Base-by-base conservation (phyloP, 108 stramenopile genomes). In the Discostella pseudostelligera region DNA sequence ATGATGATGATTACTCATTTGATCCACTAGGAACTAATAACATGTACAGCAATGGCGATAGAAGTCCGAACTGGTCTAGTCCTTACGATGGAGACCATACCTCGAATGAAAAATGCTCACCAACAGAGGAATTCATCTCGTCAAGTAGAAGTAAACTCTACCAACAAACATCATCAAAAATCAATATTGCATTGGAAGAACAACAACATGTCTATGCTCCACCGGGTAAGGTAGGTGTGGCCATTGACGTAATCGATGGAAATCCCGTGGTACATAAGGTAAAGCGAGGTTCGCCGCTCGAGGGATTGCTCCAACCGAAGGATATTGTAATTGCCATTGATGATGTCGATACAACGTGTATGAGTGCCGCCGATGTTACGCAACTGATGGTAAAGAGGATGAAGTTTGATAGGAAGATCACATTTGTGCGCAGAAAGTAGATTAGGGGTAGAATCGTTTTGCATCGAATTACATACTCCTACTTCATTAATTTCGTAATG, bases 351-450 rank as follows among this genome's bases (percentile, higher is more conserved):
- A 74, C 78, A n/a, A 79, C 46, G 20, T 59, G 61, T 35, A 79
- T 79, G 78, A 70, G 61, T 42, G 72, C 78, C 22, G 78, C 78
- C 14, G 73, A 79, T 69, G 64, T 79, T 8, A 79, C 78, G n/a
- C 59, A 74, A 25, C 28, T 79, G 46, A 79, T 79, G 78, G 78
- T 74, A 19, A 84, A 81, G 57, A 83, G 84, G 10, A 85, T 86
- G 57, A 74, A 84, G 35, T 69, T 74, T 50, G 21, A 56, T 21
- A 55, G 90, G 61, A 82, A 63, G 46, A 79, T 92, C 25, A 83
- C 77, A 8, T 57, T 82, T 44, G 16, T 87, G 7, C 65, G 76
- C 13, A 54, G 35, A 36, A 35, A 54, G 32, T 32, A 32, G 32
- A n/a, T n/a, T 32, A 3, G 32, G 32, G 32, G n/a, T n/a, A n/a